Base-by-base conservation (phyloP, 2,329 filamentous ascomycete genomes). In the Zopfia rhizophila region DNA sequence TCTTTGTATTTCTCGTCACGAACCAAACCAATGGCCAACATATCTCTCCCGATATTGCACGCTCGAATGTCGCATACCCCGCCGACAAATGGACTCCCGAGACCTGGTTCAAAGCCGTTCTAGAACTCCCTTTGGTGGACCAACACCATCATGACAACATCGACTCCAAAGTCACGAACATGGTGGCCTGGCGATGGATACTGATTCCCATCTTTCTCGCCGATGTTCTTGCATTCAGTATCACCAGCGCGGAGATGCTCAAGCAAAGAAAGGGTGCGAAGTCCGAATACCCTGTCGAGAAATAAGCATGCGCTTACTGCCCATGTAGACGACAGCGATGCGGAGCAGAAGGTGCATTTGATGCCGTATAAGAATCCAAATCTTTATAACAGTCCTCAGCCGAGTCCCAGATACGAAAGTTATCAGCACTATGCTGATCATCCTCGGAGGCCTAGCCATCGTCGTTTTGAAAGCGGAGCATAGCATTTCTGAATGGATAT, bases 171-270 rank as follows among this genome's bases (percentile, higher is more conserved):
- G 51, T 67, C 12, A 58, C 47, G 14, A 59, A 51, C 28, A 68
- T 68, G 61, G 58, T 58, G 8, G 62, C 59, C n/a, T 69, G 66
- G 66, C 56, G 60, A 23, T 69, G 65, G 63, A 65, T 68, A 45
- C 42, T 68, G 14, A 44, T 69, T 18, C 62, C 63, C 7, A 61
- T 69, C 28, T 58, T 68, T 23, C 16, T 62, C 18, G 51, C 53
- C 36, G 63, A 64, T 44, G 31, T 59, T 19, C 19, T 53, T n/a
- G 55, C 53, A 13, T 56, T 62, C 28, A 41, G 43, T 24, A 37
- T 63, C 11, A 45, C 61, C 6, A 50, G 37, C 3, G 8, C 49
- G 19, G 60, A 56, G 30, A 51, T 58, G 50, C 22, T 57, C 23
- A 53, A 46, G 44, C 63, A 61, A 38, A 51, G 60, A 27, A 65